Base-by-base conservation (phyloP, 306 rosid species). In the Trifolium subterraneum region DNA sequence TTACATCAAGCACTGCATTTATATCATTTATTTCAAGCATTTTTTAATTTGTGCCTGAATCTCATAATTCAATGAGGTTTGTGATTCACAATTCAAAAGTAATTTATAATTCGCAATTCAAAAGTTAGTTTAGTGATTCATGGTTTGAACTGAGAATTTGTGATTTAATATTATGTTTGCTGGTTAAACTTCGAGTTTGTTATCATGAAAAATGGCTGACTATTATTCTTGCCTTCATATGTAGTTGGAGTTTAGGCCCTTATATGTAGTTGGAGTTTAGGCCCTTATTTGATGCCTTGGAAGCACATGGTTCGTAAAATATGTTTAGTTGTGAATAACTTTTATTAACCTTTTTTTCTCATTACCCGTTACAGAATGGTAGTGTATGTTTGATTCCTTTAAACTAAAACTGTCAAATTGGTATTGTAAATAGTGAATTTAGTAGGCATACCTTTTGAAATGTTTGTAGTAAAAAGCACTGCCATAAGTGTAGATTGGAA, bases 391-490 rank as follows among this genome's bases (percentile, higher is more conserved):
- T 38, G 10, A 41, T 50, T 71, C 60, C 31, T 48, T 74, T 69
- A 22, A 47, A 55, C 11, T 10, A 54, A 51, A 62, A 11, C 25
- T n/a, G 14, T 68, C 31, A 23, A 61, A 44, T 55, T 66, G 18
- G 8, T 67, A 10, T 62, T n/a, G 7, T 31, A 8, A 62, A n/a
- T 33, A 15, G 25, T 29, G 69, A 58, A 50, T 23, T 66, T 78
- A 58, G 61, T 64, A 5, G 39, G 29, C n/a, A 1, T 64, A 27
- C 6, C 62, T 48, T 52, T 38, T 41, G 39, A 15, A n/a, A 77
- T 72, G 69, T 77, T 71, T 36, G 60, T 60, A 29, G 60, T 29
- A 69, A 22, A 22, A 47, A 23, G 47, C 39, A 54, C 47, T 48
- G 39, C 16, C 12, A 50, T 68, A 29, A 42, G 25, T 51, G 62